Evolutionary conservation across 2,329 filamentous ascomycete species (phyloP).

Genomic region (Penicillium sp.): DNA sequence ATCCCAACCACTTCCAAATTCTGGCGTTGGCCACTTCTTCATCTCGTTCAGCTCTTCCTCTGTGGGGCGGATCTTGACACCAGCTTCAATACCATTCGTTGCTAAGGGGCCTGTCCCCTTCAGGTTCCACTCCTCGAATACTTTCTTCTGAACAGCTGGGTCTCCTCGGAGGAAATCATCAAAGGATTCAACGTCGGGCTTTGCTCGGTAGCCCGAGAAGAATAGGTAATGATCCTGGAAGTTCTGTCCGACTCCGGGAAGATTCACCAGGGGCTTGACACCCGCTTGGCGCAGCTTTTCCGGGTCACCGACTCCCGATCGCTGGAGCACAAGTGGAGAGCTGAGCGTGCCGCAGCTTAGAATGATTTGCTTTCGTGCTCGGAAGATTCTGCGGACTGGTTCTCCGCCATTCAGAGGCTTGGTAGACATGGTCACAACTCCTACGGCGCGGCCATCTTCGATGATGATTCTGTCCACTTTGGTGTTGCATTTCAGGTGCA

Average conservation of each 20-base stretch:
- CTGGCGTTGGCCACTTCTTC: slow-evolving; percentile 70
- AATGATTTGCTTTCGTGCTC: slow-evolving; percentile 71
- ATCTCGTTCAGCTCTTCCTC: slow-evolving; percentile 67
- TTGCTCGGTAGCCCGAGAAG: slow-evolving; percentile 70
- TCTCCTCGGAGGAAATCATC: slow-evolving; percentile 78
- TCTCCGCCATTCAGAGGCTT: slow-evolving; percentile 64
- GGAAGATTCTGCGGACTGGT: slow-evolving; percentile 58
- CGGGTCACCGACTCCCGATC: slow-evolving; percentile 72
- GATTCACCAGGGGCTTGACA: slow-evolving; percentile 67
- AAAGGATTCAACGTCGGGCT: slow-evolving; percentile 74
- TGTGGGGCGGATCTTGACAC: slow-evolving; percentile 74
- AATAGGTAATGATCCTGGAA: slow-evolving; percentile 77
- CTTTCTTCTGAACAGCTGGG: slow-evolving; percentile 69
- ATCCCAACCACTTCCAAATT: slow-evolving; percentile 71
- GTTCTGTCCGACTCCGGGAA: slow-evolving; percentile 72
- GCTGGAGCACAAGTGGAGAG: slow-evolving; percentile 72
- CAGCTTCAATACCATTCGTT: slow-evolving; percentile 78
- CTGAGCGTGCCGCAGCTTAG: slow-evolving; percentile 72
- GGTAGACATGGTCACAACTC: slow-evolving; percentile 67
- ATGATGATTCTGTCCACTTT: slow-evolving; percentile 77
- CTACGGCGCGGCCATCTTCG: slow-evolving; percentile 70
- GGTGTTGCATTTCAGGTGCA: slow-evolving; percentile 73
- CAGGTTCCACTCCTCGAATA: slow-evolving; percentile 75
- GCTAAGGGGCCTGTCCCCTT: slow-evolving; percentile 76
- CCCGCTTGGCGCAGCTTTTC: slow-evolving; percentile 69